Evolutionary conservation across 1,284 basidiomycete genomes (phyloP), one percentile per base, ranked within the genome.

Genomic region (Moesziomyces globuligerus): DNA sequence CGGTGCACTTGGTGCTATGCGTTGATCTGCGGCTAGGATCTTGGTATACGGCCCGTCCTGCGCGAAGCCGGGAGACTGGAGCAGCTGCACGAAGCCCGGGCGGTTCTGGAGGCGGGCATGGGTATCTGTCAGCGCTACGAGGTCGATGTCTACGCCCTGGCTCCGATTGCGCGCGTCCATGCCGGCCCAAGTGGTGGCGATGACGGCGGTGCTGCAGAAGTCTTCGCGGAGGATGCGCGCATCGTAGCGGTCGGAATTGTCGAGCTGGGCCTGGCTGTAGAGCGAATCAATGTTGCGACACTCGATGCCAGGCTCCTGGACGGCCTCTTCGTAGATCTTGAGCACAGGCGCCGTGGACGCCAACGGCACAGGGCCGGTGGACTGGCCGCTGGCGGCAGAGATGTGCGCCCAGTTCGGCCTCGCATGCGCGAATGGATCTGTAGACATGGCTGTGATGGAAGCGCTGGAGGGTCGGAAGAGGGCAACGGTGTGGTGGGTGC

Each of bases 141-240:
- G 49, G 37, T 78, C 76, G 23, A 78, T 73, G 36, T 78, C 76
- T 10, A 78, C 75, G 20, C 70, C 75, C 41, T 77, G 75, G 8
- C 70, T 42, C 13, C 28, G 38, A 38, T 75, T 73, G 20, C 47
- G 20, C 5, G 24, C 29, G 28, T 59, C 61, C 37, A 78, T 41
- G 8, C 43, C 26, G 7, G 77, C 57, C 76, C 76, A 78, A 15
- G 69, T 65, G 17, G 51, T 42, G 3, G 76, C 76, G n/a, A 78
- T 60, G 38, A 75, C 53, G 1, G 70, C 74, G 41, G 48, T 66
- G 32, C 61, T 68, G 62, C 72, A 75, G 28, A 78, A 78, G 50
- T 78, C 76, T 55, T 78, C 76, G 13, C 76, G 39, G 13, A 78
- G 60, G 2, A 78, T 43, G 1, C 48, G 11, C 3, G 76, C 76